Percentiles rank a stretch among this genome's conserved stretches.
Evolutionary conservation across 2,329 filamentous ascomycete genomes (phyloP).

Genomic region (Colletotrichum cuscutae): DNA sequence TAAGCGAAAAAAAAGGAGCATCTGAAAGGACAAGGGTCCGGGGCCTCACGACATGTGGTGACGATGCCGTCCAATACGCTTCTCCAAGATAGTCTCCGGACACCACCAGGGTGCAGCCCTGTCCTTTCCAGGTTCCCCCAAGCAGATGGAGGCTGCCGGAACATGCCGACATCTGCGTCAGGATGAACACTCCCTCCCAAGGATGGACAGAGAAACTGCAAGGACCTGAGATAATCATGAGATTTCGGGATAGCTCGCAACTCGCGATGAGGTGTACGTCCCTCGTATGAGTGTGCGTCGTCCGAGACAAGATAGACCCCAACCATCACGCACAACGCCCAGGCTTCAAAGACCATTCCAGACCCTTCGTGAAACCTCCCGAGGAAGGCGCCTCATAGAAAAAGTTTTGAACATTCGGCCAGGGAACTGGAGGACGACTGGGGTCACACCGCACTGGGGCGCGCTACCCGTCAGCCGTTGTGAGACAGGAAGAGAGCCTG

Average conservation of each 20-base stretch:
- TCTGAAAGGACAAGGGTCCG: background rate
- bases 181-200: background rate
- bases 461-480: slow-evolving; percentile 12
- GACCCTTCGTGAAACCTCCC: slow-evolving; percentile 19
- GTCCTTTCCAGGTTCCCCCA: background rate
- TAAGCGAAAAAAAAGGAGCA: background rate
- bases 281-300: background rate
- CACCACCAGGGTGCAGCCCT: background rate
- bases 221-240: too few relatives aligned
- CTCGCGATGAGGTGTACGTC: too few relatives aligned
- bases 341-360: slow-evolving; percentile 11
- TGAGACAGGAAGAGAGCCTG: too few relatives aligned
- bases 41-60: background rate
- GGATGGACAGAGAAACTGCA: background rate
- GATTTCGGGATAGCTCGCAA: background rate
- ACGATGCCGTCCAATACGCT: background rate
- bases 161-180: slow-evolving; percentile 8
- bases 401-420: background rate
- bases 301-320: background rate
- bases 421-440: too few relatives aligned
- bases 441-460: slow-evolving; percentile 12
- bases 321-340: background rate
- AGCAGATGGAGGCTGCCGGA: background rate
- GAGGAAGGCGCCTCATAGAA: background rate
- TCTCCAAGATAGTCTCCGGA: background rate